phyloP scores from a whole-genome alignment of 257 asterid species.

The Scutellaria baicalensis region DNA sequence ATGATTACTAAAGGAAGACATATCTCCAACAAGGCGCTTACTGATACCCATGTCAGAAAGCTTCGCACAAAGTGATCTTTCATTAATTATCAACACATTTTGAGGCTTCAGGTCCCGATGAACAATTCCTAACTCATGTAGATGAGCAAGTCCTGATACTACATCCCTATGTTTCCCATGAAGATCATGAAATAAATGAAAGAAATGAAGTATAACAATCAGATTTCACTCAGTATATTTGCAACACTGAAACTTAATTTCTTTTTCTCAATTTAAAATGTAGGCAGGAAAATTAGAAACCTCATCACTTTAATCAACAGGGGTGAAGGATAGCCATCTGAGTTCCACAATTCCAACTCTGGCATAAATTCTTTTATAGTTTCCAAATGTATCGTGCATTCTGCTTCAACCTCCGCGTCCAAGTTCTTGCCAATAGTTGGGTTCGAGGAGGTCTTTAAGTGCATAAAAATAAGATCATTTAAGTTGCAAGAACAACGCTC shows the following conservation, averaged over 20 bases:
- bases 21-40: slow-evolving; percentile 78
- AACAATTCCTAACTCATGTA: slow-evolving; percentile 86
- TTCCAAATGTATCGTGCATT: slow-evolving; percentile 28
- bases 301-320: slow-evolving; percentile 72
- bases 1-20: slow-evolving; percentile 74
- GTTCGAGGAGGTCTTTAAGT: slow-evolving; percentile 35
- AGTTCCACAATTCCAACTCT: slow-evolving; percentile 46
- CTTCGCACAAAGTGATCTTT: slow-evolving; percentile 65
- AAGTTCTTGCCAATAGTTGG: slow-evolving; percentile 17
- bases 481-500: slow-evolving; percentile 90
- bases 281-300: slow-evolving; percentile 28
- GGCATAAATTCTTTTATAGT: slow-evolving; percentile 33
- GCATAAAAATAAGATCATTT: slow-evolving; percentile 65
- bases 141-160: slow-evolving; percentile 75
- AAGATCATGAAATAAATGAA: background rate
- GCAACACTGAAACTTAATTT: background rate
- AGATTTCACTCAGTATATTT: slow-evolving; percentile 7
- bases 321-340: slow-evolving; percentile 68
- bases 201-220: slow-evolving; percentile 3
- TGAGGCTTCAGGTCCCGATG: slow-evolving; percentile 96
- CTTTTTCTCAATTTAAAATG: background rate
- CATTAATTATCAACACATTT: slow-evolving; percentile 62
- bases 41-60: slow-evolving; percentile 98
- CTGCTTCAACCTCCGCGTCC: slow-evolving; percentile 33
- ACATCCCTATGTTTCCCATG: slow-evolving; percentile 60